A percentile compares a stretch with the other conserved stretches of the same genome.
phyloP scores from a whole-genome alignment of 1,284 basidiomycete genomes.

The Ceratobasidium sp. region DNA sequence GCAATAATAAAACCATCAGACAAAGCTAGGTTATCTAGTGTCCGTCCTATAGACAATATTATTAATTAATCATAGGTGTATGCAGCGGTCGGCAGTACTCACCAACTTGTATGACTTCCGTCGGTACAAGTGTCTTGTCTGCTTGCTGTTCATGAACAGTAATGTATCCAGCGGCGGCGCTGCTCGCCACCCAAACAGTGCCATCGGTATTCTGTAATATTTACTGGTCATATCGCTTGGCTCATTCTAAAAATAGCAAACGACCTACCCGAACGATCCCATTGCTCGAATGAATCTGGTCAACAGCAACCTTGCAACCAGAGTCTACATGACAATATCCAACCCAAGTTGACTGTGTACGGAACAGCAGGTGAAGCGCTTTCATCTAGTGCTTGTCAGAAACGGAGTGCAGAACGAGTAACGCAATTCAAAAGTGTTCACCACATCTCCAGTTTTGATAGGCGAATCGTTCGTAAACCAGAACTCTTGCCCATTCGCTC shows the following conservation, averaged over 20 bases:
- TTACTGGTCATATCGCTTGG: not conserved
- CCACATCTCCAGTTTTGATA: slow-evolving; percentile 65
- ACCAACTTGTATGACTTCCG: slow-evolving; percentile 62
- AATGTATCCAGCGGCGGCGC: slow-evolving; percentile 57
- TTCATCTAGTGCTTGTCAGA: slow-evolving; percentile 52
- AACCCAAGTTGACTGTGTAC: slow-evolving; percentile 57
- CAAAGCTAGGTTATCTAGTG: slow-evolving; percentile 15
- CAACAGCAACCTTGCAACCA: slow-evolving; percentile 67
- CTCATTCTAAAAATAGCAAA: not conserved
- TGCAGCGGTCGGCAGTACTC: not conserved
- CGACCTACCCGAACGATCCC: slow-evolving; percentile 61
- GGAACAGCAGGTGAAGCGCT: slow-evolving; percentile 45
- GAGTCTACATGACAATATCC: slow-evolving; percentile 67
- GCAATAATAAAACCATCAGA: slow-evolving; percentile 52
- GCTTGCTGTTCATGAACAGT: slow-evolving; percentile 65
- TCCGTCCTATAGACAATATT: not conserved
- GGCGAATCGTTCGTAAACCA: slow-evolving; percentile 75
- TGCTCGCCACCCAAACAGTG: slow-evolving; percentile 66
- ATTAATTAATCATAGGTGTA: not conserved
- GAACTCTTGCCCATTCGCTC: slow-evolving; percentile 67
- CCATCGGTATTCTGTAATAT: slow-evolving; percentile 56
- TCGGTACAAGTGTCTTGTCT: slow-evolving; percentile 64
- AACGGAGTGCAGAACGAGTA: slow-evolving; percentile 20
- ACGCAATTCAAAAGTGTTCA: slow-evolving; percentile 52
- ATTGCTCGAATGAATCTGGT: slow-evolving; percentile 61